Base-by-base conservation (phyloP, 805 yeast species). In the Pichia eremophila region DNA sequence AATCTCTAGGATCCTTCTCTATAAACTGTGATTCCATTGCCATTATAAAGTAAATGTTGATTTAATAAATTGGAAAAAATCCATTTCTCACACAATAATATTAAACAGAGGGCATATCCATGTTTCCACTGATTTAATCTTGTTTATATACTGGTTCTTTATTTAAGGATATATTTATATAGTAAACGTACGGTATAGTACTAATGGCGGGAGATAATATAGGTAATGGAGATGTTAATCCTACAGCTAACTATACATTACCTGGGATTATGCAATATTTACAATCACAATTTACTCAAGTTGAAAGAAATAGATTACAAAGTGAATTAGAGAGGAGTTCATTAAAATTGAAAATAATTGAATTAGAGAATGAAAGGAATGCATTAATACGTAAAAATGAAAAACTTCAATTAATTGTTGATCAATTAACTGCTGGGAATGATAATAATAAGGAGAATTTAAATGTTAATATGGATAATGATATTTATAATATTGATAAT, bases 211-310 rank as follows among this genome's bases (percentile, higher is more conserved):
- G 25, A 4, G 25, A 22, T 22, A 22, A 29, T 15, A 44, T 34
- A 48, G 48, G 44, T 8, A 36, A 19, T 18, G 39, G 14, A n/a
- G n/a, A 19, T 18, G n/a, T 5, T 8, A 18, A 17, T 5, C 36
- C 36, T 31, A 36, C 47, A 17, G 48, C 51, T 18, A 51, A 63
- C 25, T 67, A 67, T 41, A 75, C 81, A 4, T 65, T 77, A 15
- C 83, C 83, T 0, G 83, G 83, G 0, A 77, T 77, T 22, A 77
- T 77, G 65, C 77, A 76, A 55, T 77, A 77, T 55, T 62, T 77
- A 49, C 79, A 79, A 39, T 69, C 75, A n/a, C 82, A 77, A 52
- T 77, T 77, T 60, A 76, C 82, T 25, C 71, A 71, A 14, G 59
- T 64, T 37, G 71, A 67, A 45, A 57, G 61, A 36, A 65, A 65